These are phyloP conservation scores for Sugiyamaella boreocaroliniensis DNA, from an alignment of 805 yeast species.

Conservation along the genomic window DNA sequence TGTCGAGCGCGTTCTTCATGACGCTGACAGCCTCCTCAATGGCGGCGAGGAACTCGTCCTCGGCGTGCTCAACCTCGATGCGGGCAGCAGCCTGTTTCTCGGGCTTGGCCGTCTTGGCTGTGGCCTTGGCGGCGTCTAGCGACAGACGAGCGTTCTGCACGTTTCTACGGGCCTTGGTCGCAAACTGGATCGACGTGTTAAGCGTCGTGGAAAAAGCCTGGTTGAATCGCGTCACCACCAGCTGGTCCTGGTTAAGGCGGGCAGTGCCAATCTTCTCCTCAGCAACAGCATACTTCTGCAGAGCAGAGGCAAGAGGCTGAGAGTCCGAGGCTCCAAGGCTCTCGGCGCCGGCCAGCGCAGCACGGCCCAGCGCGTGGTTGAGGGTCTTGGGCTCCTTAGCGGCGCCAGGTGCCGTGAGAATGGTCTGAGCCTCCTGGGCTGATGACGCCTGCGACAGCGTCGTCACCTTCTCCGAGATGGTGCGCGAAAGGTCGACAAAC, in stretches of 20 bases:
- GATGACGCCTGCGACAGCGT: conserved; percentile 65
- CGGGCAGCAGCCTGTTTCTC: conserved; percentile 68
- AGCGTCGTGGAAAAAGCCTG: conserved; percentile 56
- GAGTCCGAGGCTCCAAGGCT: conserved; percentile 34
- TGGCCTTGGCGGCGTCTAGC: conserved; percentile 71
- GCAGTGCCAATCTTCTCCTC: conserved; percentile 75
- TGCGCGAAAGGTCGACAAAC: conserved; percentile 64
- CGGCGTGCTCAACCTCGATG: conserved; percentile 73
- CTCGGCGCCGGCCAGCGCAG: conserved; percentile 49
- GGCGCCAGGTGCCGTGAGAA: conserved; percentile 48
- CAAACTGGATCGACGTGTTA: conserved; percentile 52
- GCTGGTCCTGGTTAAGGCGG: conserved; percentile 72
- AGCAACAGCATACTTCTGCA: conserved; percentile 60
- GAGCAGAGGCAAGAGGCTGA: conserved; percentile 50
- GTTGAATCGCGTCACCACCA: conserved; percentile 64
- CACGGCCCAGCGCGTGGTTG: conserved; percentile 74
- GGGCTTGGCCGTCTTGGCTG: conserved; percentile 44
- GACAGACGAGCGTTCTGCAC: conserved; percentile 73
- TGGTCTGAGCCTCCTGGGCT: conserved; percentile 78
- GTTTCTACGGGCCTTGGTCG: conserved; percentile 59
- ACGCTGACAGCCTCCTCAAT: conserved; percentile 81
- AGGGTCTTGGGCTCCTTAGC: conserved; percentile 64
- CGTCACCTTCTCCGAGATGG: conserved; percentile 54
- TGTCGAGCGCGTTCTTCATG: conserved; percentile 72
- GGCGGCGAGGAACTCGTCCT: conserved; percentile 83